Conservation (phyloP, 2,329 filamentous ascomycete genomes). For the Zelopaecilomyces penicillatus region DNA sequence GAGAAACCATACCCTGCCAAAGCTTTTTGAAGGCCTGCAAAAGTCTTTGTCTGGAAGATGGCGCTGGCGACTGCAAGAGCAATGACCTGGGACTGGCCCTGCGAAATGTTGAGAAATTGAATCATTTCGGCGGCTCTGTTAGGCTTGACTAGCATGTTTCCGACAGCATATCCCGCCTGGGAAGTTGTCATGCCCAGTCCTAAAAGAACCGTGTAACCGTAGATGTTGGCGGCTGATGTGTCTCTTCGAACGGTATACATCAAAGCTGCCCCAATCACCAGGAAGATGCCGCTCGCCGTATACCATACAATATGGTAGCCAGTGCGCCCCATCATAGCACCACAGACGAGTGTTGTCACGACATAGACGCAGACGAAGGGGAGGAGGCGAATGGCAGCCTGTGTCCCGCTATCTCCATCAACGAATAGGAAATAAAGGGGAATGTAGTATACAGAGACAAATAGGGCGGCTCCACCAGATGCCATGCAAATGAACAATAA, state of each 20-base stretch:
- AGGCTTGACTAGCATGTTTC: constrained; percentile 12
- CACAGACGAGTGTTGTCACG: constrained; percentile 3
- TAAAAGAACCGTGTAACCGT: constrained; percentile 11
- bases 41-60: constrained; percentile 23
- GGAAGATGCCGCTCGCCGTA: constrained; percentile 6
- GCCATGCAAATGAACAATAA: constrained; percentile 10
- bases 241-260: constrained; percentile 2
- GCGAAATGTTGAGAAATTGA: constrained; percentile 20
- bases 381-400: constrained; percentile 10
- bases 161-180: constrained; percentile 22
- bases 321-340: constrained; percentile 1
- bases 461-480: constrained; percentile 1
- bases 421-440: constrained; percentile 14
- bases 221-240: constrained; percentile 9
- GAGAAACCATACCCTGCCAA: constrained; percentile 1
- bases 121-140: background rate
- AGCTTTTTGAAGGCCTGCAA: background rate
- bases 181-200: constrained; percentile 10
- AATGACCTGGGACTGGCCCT: constrained; percentile 11
- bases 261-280: constrained; percentile 6
- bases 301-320: constrained; percentile 10
- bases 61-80: constrained; percentile 19
- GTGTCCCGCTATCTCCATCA: constrained; percentile 7
- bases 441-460: constrained; percentile 11
- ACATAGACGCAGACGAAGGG: constrained; percentile 5